Conservation (phyloP, 192 early-diverging fungal species). For the Backusella macrospora region DNA sequence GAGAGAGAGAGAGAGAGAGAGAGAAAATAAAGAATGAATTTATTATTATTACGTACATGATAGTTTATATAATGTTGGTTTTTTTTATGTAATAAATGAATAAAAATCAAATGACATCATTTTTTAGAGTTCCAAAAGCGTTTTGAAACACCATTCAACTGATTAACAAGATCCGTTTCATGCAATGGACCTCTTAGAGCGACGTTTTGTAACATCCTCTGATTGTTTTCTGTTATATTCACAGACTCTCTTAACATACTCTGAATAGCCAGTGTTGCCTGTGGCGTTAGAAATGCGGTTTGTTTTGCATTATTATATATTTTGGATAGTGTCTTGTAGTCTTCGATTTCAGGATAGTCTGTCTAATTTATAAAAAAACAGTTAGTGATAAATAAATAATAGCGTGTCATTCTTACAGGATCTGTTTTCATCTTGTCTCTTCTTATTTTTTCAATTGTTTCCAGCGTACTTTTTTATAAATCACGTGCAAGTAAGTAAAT, state of each 20-base stretch:
- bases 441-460: neutral
- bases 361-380: neutral
- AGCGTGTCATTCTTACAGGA: neutral
- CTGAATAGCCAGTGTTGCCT: conserved; percentile 5
- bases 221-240: conserved; percentile 12
- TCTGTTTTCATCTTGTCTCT: neutral
- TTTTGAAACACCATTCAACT: neutral
- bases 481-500: neutral
- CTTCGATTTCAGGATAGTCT: neutral
- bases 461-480: neutral
- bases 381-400: neutral
- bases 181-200: neutral
- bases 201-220: conserved; percentile 10
- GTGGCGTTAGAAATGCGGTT: neutral
- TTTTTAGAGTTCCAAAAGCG: neutral
- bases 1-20: neutral
- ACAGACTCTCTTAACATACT: neutral
- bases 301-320: neutral
- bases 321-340: neutral
- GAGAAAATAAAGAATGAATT: neutral
- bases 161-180: neutral
- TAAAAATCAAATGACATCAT: neutral
- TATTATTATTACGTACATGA: neutral
- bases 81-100: no score
- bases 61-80: no score